phyloP scores from a whole-genome alignment of 768 basidiomycete species.

The Gyrodon lividus region DNA sequence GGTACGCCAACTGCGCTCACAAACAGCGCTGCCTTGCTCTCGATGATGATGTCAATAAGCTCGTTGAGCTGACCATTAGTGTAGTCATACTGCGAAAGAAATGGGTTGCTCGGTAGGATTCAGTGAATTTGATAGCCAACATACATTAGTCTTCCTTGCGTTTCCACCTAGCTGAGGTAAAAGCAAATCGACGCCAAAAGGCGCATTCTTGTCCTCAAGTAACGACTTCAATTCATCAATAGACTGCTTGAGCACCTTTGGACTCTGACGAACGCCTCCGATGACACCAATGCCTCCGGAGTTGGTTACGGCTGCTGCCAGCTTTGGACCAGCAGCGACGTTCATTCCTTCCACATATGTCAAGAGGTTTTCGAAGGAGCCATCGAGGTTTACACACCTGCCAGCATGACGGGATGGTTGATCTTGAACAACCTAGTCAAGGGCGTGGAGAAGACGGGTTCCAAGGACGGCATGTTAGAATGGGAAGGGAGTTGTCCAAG shows the following conservation, averaged over 20 bases:
- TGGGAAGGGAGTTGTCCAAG: no score
- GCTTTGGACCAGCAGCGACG: constrained; percentile 78
- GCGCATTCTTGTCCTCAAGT: constrained; percentile 72
- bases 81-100: constrained; percentile 56
- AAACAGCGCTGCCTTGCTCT: constrained; percentile 70
- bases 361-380: neutral
- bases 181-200: constrained; percentile 81
- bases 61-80: constrained; percentile 75
- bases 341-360: constrained; percentile 53
- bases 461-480: constrained; percentile 63
- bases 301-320: constrained; percentile 91
- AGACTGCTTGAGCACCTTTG: constrained; percentile 62
- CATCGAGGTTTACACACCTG: constrained; percentile 40
- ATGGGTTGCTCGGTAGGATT: neutral
- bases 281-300: constrained; percentile 88
- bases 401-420: constrained; percentile 82
- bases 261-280: constrained; percentile 75
- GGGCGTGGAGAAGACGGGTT: constrained; percentile 65
- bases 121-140: constrained; percentile 5
- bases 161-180: constrained; percentile 80
- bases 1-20: constrained; percentile 86
- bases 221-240: constrained; percentile 74
- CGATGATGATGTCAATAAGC: constrained; percentile 77
- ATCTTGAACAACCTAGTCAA: constrained; percentile 76
- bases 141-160: constrained; percentile 79